These are phyloP conservation scores for Lycium barbarum DNA, from an alignment of 257 asterid genomes.

Conservation along the genomic window DNA sequence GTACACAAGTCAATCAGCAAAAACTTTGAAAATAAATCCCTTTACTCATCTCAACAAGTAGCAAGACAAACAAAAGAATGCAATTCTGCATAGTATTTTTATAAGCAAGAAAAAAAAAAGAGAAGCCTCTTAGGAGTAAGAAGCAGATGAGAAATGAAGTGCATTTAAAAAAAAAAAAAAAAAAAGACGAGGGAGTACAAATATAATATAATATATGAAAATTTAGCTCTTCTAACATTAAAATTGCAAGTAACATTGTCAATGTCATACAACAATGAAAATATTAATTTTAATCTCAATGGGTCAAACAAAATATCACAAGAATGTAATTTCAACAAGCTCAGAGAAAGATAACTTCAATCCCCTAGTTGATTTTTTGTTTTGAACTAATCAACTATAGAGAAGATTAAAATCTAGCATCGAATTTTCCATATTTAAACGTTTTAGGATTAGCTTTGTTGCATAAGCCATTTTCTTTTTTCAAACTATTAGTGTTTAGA, in stretches of 20 bases:
- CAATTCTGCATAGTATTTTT: background rate
- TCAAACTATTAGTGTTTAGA: background rate
- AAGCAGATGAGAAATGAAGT: background rate
- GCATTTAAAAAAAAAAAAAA: too few relatives aligned
- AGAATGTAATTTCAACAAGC: background rate
- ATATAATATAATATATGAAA: background rate
- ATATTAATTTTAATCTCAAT: background rate
- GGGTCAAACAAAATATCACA: background rate
- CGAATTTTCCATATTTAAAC: background rate
- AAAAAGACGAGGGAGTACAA: background rate
- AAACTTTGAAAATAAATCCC: background rate
- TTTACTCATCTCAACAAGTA: slow-evolving; percentile 12
- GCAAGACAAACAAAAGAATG: slow-evolving; percentile 13
- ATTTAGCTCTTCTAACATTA: background rate
- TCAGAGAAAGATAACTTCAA: background rate
- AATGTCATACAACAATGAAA: background rate
- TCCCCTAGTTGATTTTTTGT: too few relatives aligned
- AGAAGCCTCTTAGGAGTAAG: background rate
- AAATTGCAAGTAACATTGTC: background rate
- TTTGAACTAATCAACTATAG: background rate
- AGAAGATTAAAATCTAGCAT: background rate
- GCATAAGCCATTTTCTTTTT: background rate
- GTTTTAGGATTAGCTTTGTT: background rate
- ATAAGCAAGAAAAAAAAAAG: background rate
- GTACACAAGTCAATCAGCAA: background rate